Evolutionary conservation across 2,329 filamentous ascomycete genomes (phyloP), one percentile per base, ranked within the genome.

Genomic region (Fusarium lyarnte): DNA sequence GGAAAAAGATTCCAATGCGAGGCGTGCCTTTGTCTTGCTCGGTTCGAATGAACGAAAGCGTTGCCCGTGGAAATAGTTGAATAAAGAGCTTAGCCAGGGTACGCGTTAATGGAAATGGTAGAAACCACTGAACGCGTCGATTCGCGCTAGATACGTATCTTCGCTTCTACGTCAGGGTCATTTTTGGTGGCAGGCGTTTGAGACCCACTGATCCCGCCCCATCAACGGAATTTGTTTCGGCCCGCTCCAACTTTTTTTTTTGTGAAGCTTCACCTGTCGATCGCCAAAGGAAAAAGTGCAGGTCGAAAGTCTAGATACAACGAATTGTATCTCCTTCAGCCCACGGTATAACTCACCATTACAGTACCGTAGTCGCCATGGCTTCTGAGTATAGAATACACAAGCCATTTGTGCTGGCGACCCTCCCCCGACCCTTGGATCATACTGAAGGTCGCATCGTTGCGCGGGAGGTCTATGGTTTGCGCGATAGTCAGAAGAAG

Each of bases 341-440:
- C 41, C 53, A 38, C 70, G 46, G 63, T 67, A 66, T 65, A 52
- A 27, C 5, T 12, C 31, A 47, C 14, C 58, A 52, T 51, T 39
- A 17, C 39, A 36, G 52, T 53, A 45, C 58, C 42, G 63, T 49
- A 42, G 53, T 77, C 72, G 74, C 74, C 35, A 90, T 90, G 88
- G 85, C 88, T 73, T 86, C 87, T 47, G 87, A 88, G 71, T 89
- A 90, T 76, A 87, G 88, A 70, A 86, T 92, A 62, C 88, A 91
- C 78, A 87, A 87, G 81, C 90, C 90, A n/a, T 91, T 89, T 77
- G 86, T 90, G 66, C 82, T 92, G 70, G 87, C 89, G 38, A 82
- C 87, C 13, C 82, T 92, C 49, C 89, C 90, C 16, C 83, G 85
- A 45, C 89, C 89, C 6, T 84, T 91, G 54, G 87, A 90, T 70